Conservation (phyloP, 2,329 filamentous ascomycete genomes). For the Iodosphaeria phyllophila region DNA sequence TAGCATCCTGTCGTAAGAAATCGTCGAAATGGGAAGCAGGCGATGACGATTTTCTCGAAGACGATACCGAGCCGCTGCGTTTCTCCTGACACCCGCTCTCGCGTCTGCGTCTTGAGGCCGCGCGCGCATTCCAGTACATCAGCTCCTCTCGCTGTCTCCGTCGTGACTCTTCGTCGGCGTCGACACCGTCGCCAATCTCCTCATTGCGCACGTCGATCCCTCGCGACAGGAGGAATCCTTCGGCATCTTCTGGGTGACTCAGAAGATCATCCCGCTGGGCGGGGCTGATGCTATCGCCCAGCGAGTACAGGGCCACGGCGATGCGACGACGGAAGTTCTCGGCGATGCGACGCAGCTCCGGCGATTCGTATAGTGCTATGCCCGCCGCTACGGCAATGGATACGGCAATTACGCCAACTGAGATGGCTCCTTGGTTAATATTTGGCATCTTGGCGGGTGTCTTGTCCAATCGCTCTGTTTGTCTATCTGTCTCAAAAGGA, state of each 20-base stretch:
- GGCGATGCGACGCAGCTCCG: constrained; percentile 41
- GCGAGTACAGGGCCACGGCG: constrained; percentile 36
- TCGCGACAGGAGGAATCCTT: constrained; percentile 40
- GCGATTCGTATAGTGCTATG: constrained; percentile 43
- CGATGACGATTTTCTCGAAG: constrained; percentile 1
- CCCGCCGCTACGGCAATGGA: constrained; percentile 37
- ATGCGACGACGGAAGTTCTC: constrained; percentile 42
- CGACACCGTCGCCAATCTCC: constrained; percentile 27
- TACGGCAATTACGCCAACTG: constrained; percentile 38
- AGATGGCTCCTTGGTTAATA: constrained; percentile 34
- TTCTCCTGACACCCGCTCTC: constrained; percentile 16
- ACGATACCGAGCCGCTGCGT: constrained; percentile 8
- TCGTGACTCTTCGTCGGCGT: constrained; percentile 42
- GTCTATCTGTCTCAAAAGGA: no score
- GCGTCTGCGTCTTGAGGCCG: constrained; percentile 29
- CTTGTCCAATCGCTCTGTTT: no score
- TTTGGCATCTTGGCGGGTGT: constrained; percentile 24
- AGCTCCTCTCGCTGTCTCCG: constrained; percentile 44
- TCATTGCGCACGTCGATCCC: constrained; percentile 12
- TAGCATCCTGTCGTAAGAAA: constrained; percentile 31
- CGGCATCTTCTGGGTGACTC: constrained; percentile 47
- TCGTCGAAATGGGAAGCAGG: constrained; percentile 35
- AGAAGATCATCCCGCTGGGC: constrained; percentile 33
- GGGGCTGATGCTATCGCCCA: constrained; percentile 37
- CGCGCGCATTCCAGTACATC: constrained; percentile 44